These are phyloP conservation scores for Ascodesmis nigricans DNA, from an alignment of 495 filamentous ascomycete species.

Conservation along the genomic window DNA sequence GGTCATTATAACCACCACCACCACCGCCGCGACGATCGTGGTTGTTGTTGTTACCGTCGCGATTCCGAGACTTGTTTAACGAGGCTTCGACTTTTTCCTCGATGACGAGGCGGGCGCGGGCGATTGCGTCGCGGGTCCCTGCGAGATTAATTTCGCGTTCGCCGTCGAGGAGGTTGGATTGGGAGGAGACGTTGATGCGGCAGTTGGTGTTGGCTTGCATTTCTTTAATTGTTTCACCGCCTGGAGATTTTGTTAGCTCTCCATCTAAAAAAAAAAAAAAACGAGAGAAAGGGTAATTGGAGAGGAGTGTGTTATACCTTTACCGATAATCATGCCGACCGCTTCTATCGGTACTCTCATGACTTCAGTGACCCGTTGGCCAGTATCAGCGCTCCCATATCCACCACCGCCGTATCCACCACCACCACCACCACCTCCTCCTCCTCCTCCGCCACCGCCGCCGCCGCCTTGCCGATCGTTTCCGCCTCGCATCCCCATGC, in stretches of 20 bases:
- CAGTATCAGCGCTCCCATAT: slow-evolving; percentile 4
- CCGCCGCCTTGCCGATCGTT: slow-evolving; percentile 11
- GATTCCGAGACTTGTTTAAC: slow-evolving; percentile 7
- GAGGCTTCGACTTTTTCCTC: slow-evolving; percentile 74
- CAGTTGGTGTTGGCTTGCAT: slow-evolving; percentile 63
- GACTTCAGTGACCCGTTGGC: slow-evolving; percentile 50
- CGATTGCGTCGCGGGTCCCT: slow-evolving; percentile 48
- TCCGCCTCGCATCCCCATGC: slow-evolving; percentile 9
- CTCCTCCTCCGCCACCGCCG: too few species aligned
- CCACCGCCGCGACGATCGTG: slow-evolving; percentile 1
- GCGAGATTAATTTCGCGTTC: slow-evolving; percentile 64
- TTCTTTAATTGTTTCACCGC: slow-evolving; percentile 68
- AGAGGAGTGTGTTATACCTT: slow-evolving; percentile 26
- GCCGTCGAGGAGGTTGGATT: slow-evolving; percentile 42
- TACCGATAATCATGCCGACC: slow-evolving; percentile 79
- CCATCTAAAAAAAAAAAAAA: neutral
- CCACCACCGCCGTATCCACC: slow-evolving; percentile 23
- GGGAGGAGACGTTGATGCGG: slow-evolving; percentile 70
- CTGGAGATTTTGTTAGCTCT: slow-evolving; percentile 10
- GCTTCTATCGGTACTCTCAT: slow-evolving; percentile 66
- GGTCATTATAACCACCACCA: slow-evolving; percentile 1
- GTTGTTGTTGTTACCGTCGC: too few species aligned
- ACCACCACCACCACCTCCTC: slow-evolving; percentile 8
- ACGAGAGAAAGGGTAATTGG: neutral
- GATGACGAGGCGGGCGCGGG: slow-evolving; percentile 49